A percentile compares a stretch with the other conserved stretches of the same genome.
Evolutionary conservation across 2,329 filamentous ascomycete genomes (phyloP).

Genomic region (Pleomassaria siparia): DNA sequence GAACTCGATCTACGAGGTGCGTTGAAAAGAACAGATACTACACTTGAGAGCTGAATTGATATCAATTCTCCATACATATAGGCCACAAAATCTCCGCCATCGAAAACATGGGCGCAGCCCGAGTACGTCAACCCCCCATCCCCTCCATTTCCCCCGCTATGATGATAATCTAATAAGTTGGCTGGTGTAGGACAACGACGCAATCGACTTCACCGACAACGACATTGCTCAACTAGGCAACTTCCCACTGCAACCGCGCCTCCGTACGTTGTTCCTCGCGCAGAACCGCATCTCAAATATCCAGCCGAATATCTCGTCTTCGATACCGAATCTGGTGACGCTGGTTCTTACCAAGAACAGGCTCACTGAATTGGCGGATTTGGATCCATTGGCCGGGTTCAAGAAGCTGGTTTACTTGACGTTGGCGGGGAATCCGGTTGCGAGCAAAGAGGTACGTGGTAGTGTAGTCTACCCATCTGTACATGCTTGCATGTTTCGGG

Average conservation of each 20-base stretch:
- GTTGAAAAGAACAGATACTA: slow-evolving; percentile 98
- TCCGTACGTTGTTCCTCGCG: slow-evolving; percentile 84
- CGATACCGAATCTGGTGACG: slow-evolving; percentile 78
- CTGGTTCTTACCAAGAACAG: slow-evolving; percentile 84
- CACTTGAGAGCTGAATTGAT: slow-evolving; percentile 88
- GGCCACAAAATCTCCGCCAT: slow-evolving; percentile 97
- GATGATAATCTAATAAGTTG: background rate
- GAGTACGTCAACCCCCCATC: slow-evolving; percentile 59
- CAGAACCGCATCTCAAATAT: slow-evolving; percentile 85
- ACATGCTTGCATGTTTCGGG: slow-evolving; percentile 6
- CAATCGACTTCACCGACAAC: slow-evolving; percentile 98
- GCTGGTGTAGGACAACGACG: slow-evolving; percentile 75
- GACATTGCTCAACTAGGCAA: slow-evolving; percentile 88
- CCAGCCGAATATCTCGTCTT: slow-evolving; percentile 71
- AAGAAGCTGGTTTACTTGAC: slow-evolving; percentile 75
- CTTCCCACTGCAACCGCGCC: slow-evolving; percentile 86
- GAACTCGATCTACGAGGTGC: slow-evolving; percentile 99
- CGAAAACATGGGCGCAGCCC: slow-evolving; percentile 95
- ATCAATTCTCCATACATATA: slow-evolving; percentile 64
- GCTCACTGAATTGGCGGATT: slow-evolving; percentile 78
- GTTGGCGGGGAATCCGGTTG: slow-evolving; percentile 83
- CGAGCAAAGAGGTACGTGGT: slow-evolving; percentile 92
- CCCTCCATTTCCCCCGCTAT: background rate
- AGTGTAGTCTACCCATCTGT: no score
- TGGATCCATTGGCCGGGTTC: slow-evolving; percentile 76